A percentile compares a stretch with the other conserved stretches of the same genome.
These are phyloP conservation scores for Sugiyamaella castrensis DNA, from an alignment of 1,139 yeast genomes.

Conservation along the genomic window DNA sequence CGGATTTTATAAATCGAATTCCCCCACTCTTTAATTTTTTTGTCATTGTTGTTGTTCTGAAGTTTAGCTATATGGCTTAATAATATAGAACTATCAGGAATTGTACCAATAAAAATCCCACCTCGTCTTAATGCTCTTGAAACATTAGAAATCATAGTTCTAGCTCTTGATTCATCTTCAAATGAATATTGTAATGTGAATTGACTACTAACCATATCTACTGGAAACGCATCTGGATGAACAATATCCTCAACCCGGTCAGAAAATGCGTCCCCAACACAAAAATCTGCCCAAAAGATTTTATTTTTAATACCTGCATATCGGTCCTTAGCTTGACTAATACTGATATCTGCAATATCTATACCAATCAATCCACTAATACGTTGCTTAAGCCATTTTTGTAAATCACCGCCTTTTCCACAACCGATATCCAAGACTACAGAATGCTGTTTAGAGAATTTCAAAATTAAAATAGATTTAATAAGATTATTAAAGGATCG, in stretches of 20 bases:
- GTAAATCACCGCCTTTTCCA: constrained; percentile 97
- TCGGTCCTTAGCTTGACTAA: constrained; percentile 78
- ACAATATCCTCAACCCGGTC: constrained; percentile 67
- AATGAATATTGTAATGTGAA: constrained; percentile 94
- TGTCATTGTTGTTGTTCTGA: constrained; percentile 29
- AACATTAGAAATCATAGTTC: constrained; percentile 69
- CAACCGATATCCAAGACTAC: constrained; percentile 84
- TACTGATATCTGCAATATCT: constrained; percentile 87
- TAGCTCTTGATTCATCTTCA: constrained; percentile 76
- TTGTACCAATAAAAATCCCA: constrained; percentile 88
- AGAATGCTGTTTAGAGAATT: constrained; percentile 51
- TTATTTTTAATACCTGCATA: constrained; percentile 51
- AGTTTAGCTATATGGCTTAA: constrained; percentile 49
- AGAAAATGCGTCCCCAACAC: constrained; percentile 90
- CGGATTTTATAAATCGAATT: constrained; percentile 77
- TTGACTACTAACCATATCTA: constrained; percentile 85
- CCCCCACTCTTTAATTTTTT: constrained; percentile 58
- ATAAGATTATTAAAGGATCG: constrained; percentile 90
- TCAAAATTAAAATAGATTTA: constrained; percentile 79
- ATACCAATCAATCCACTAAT: constrained; percentile 81
- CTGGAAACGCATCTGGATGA: constrained; percentile 71
- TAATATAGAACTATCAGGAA: constrained; percentile 87
- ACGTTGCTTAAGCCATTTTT: constrained; percentile 77
- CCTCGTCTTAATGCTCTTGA: constrained; percentile 73
- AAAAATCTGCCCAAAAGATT: constrained; percentile 66